phyloP scores from a whole-genome alignment of 768 basidiomycete genomes.

The Galerina marginata region DNA sequence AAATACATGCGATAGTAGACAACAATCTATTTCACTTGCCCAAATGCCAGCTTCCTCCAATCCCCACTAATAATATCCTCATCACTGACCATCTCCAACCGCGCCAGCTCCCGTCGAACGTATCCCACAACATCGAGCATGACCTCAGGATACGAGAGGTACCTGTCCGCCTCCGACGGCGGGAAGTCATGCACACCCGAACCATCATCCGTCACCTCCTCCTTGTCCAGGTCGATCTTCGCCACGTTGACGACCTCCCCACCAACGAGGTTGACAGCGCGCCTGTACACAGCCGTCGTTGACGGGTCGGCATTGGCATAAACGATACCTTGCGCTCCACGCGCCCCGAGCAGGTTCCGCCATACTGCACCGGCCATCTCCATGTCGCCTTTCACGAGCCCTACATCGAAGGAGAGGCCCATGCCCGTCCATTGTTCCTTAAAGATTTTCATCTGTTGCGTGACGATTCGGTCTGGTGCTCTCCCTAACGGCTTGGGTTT shows the following conservation, averaged over 20 bases:
- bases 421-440: conserved; percentile 92
- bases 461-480: conserved; percentile 80
- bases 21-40: conserved; percentile 16
- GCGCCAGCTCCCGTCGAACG: conserved; percentile 71
- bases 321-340: conserved; percentile 77
- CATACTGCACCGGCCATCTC: conserved; percentile 89
- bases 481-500: conserved; percentile 35
- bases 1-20: too few species aligned
- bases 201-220: conserved; percentile 66
- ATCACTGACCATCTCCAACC: conserved; percentile 65
- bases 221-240: conserved; percentile 60
- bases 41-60: conserved; percentile 46
- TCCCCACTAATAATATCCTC: conserved; percentile 46
- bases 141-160: conserved; percentile 74
- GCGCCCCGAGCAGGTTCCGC: conserved; percentile 88
- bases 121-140: conserved; percentile 76
- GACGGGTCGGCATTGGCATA: conserved; percentile 34
- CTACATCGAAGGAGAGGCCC: conserved; percentile 79
- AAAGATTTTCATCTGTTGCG: conserved; percentile 89
- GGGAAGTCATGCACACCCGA: conserved; percentile 77
- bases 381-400: conserved; percentile 73
- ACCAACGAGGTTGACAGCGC: conserved; percentile 74
- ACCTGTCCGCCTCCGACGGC: conserved; percentile 63
- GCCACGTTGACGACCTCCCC: conserved; percentile 67
- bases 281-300: conserved; percentile 48